These are phyloP conservation scores for Marasmius sp. DNA, from an alignment of 1,284 basidiomycete species.

Conservation along the genomic window DNA sequence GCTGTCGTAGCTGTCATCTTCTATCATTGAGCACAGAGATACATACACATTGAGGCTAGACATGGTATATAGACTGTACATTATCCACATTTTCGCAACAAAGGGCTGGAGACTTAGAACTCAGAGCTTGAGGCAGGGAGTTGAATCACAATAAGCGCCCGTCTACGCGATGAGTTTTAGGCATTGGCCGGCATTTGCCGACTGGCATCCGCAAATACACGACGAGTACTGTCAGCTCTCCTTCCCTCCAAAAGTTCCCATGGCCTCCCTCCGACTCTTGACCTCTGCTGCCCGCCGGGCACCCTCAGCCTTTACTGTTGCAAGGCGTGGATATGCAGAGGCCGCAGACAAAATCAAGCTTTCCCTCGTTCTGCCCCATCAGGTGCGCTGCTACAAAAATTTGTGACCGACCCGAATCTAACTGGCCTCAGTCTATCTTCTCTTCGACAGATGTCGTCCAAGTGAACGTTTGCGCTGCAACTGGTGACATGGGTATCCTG, in stretches of 20 bases:
- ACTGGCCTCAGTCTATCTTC: slow-evolving; percentile 72
- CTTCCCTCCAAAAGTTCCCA: slow-evolving; percentile 31
- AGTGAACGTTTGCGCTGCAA: slow-evolving; percentile 89
- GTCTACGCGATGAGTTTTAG: background rate
- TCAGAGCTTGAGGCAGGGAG: too few relatives aligned
- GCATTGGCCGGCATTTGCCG: slow-evolving; percentile 25
- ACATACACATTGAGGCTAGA: too few relatives aligned
- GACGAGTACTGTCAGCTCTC: slow-evolving; percentile 22
- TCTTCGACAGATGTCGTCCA: slow-evolving; percentile 87
- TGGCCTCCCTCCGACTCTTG: slow-evolving; percentile 76
- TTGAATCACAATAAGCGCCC: background rate
- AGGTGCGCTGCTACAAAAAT: slow-evolving; percentile 55
- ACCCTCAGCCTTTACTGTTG: slow-evolving; percentile 49
- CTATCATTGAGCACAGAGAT: background rate
- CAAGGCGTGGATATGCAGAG: slow-evolving; percentile 86
- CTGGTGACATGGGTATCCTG: slow-evolving; percentile 98
- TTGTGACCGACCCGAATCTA: slow-evolving; percentile 6
- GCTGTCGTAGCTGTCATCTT: background rate
- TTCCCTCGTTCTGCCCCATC: slow-evolving; percentile 89
- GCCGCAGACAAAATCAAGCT: slow-evolving; percentile 85
- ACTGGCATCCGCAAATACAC: slow-evolving; percentile 39
- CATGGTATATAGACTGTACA: too few relatives aligned
- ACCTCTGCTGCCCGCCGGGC: slow-evolving; percentile 62
- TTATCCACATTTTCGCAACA: too few relatives aligned
- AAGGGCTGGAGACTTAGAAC: too few relatives aligned